Evolutionary conservation across 2,329 filamentous ascomycete species (phyloP).

Genomic region (Capronia epimyces): DNA sequence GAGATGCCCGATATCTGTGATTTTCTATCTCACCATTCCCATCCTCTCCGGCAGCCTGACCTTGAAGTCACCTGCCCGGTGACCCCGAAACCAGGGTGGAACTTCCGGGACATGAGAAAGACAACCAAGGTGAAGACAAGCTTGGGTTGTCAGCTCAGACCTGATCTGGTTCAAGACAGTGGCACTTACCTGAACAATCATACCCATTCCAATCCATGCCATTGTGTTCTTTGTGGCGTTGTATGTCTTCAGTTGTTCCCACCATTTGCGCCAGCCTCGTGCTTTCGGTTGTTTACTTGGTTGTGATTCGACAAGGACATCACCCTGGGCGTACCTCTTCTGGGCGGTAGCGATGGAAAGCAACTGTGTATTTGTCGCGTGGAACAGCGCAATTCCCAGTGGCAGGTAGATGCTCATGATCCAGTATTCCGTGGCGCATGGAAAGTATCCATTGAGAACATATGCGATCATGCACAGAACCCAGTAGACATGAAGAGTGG

Average conservation of each 20-base stretch:
- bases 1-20: neutral
- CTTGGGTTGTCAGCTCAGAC: constrained; percentile 37
- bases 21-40: constrained; percentile 57
- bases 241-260: constrained; percentile 38
- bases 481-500: constrained; percentile 38
- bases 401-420: constrained; percentile 62
- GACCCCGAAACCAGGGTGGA: constrained; percentile 48
- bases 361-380: constrained; percentile 59
- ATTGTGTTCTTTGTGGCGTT: constrained; percentile 49
- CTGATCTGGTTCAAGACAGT: neutral
- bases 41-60: constrained; percentile 47
- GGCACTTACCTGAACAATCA: constrained; percentile 50
- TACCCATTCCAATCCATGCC: constrained; percentile 49
- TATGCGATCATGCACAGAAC: constrained; percentile 35
- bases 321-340: constrained; percentile 28
- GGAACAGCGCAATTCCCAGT: constrained; percentile 60
- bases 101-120: constrained; percentile 61
- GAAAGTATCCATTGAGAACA: constrained; percentile 37
- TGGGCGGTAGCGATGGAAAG: constrained; percentile 55
- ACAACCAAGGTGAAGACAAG: constrained; percentile 55
- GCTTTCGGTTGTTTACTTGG: constrained; percentile 23
- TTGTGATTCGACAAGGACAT: constrained; percentile 4
- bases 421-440: constrained; percentile 57
- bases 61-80: constrained; percentile 51
- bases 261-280: constrained; percentile 30